phyloP scores from a whole-genome alignment of 140 eudicot species.

The Anethum foeniculum region DNA sequence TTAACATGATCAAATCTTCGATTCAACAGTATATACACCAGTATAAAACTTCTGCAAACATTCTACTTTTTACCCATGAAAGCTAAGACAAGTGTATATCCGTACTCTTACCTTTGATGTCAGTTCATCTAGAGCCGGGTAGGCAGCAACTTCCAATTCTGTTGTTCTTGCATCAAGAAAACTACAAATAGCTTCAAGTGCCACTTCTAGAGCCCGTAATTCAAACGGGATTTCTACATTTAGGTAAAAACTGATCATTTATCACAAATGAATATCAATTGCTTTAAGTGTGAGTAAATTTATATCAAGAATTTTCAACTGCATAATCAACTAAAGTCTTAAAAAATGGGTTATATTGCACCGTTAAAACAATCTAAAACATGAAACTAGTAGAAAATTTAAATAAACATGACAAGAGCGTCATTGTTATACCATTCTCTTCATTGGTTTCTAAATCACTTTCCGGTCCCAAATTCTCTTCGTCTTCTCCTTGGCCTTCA shows the following conservation, averaged over 20 bases:
- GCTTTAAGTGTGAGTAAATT: background rate
- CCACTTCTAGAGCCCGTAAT: slow-evolving; percentile 84
- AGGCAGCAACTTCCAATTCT: slow-evolving; percentile 77
- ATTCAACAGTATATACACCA: background rate
- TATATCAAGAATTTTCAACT: background rate
- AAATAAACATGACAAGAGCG: background rate
- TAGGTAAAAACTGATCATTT: background rate
- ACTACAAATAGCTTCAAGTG: slow-evolving; percentile 82
- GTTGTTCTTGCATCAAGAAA: slow-evolving; percentile 77
- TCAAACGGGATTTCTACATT: slow-evolving; percentile 78
- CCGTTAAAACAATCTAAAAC: background rate
- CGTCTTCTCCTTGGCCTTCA: slow-evolving; percentile 30
- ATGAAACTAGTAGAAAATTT: background rate
- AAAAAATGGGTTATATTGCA: background rate
- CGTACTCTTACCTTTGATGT: slow-evolving; percentile 53
- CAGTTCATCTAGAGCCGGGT: slow-evolving; percentile 82
- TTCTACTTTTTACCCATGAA: background rate
- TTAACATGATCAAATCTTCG: background rate
- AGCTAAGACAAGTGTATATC: background rate
- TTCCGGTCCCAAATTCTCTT: slow-evolving; percentile 22
- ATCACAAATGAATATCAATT: background rate
- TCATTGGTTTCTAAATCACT: slow-evolving; percentile 56
- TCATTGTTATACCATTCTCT: slow-evolving; percentile 65
- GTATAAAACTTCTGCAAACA: background rate
- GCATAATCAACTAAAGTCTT: background rate